These are phyloP conservation scores for Backusella australiensis DNA, from an alignment of 192 early-diverging fungal species.

Conservation along the genomic window DNA sequence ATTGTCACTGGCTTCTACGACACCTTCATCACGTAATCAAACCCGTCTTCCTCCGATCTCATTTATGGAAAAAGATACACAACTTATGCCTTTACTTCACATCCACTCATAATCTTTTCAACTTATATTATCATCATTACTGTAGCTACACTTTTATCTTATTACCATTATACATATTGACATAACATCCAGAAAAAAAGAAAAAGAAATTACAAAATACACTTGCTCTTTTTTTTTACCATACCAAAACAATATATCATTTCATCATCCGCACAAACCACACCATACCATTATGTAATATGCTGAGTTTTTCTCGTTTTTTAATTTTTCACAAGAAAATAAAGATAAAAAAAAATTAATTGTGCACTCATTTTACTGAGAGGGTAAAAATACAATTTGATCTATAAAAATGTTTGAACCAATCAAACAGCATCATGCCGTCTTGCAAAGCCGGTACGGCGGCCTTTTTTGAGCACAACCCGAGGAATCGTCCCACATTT, in stretches of 20 bases:
- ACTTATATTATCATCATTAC: neutral
- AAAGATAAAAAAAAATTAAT: slow-evolving; percentile 5
- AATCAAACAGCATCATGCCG: neutral
- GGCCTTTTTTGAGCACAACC: slow-evolving; percentile 89
- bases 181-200: slow-evolving; percentile 3
- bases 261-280: slow-evolving; percentile 9
- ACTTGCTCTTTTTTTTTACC: neutral
- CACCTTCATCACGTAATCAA: neutral
- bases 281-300: neutral
- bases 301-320: neutral
- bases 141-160: neutral
- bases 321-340: slow-evolving; percentile 6
- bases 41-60: slow-evolving; percentile 16
- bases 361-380: neutral
- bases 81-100: slow-evolving; percentile 1
- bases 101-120: neutral
- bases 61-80: slow-evolving; percentile 1
- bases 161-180: neutral
- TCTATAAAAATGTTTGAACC: neutral
- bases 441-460: slow-evolving; percentile 60
- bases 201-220: neutral
- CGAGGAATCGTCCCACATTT: slow-evolving; percentile 94
- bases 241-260: neutral
- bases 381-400: neutral
- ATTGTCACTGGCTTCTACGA: slow-evolving; percentile 10